Conservation (phyloP, 345 rosid species). For the Gynandropsis gynandra region DNA sequence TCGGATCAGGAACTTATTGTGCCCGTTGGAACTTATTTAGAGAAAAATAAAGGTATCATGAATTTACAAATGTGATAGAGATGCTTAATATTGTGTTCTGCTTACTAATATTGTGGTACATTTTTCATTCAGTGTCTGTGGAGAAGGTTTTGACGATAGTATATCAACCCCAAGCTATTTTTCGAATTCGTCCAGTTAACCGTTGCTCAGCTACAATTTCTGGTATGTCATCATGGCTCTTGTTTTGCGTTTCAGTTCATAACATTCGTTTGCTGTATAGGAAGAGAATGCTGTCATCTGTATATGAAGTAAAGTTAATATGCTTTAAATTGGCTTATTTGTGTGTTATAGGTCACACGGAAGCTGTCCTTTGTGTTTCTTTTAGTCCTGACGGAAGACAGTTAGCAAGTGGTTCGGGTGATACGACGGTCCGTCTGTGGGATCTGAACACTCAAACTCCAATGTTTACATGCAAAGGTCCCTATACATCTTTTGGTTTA, state of each 20-base stretch:
- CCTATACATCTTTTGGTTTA: background rate
- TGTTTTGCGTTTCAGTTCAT: too few relatives aligned
- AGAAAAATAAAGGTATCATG: slow-evolving; percentile 63
- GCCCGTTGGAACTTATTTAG: slow-evolving; percentile 70
- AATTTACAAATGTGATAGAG: background rate
- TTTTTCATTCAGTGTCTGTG: slow-evolving; percentile 62
- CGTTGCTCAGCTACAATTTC: slow-evolving; percentile 86
- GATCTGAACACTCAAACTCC: slow-evolving; percentile 92
- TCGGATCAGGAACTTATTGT: slow-evolving; percentile 79
- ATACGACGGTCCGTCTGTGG: slow-evolving; percentile 92
- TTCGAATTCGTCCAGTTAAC: slow-evolving; percentile 79
- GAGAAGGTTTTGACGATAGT: slow-evolving; percentile 85
- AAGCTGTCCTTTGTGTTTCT: slow-evolving; percentile 87
- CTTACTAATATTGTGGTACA: background rate
- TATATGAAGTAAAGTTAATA: background rate
- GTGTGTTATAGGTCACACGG: slow-evolving; percentile 49
- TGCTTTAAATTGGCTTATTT: slow-evolving; percentile 5
- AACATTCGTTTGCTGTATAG: too few relatives aligned
- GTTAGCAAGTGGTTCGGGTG: slow-evolving; percentile 97
- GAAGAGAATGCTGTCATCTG: too few relatives aligned
- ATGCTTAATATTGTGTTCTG: too few relatives aligned
- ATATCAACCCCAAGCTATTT: slow-evolving; percentile 94
- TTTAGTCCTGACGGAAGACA: slow-evolving; percentile 90
- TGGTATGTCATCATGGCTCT: slow-evolving; percentile 33
- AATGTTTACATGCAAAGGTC: slow-evolving; percentile 86